Conservation (phyloP, 768 basidiomycete species). For the Lactarius quietus region DNA sequence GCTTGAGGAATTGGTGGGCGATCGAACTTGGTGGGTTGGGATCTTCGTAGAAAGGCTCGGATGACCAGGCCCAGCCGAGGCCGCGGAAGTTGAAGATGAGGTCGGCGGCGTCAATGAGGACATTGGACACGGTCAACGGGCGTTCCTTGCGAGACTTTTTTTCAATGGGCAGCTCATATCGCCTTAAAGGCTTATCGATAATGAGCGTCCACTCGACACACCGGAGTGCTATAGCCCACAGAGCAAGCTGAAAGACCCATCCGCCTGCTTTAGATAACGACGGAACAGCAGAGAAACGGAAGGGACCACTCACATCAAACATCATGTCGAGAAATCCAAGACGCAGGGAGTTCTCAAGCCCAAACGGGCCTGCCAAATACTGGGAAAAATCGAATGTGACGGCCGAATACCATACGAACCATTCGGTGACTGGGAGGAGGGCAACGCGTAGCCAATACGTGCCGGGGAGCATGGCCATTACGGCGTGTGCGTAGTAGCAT, state of each 20-base stretch:
- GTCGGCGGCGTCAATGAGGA: constrained; percentile 21
- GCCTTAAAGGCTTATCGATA: constrained; percentile 4
- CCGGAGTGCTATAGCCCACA: constrained; percentile 10
- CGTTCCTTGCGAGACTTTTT: constrained; percentile 1
- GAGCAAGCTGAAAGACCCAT: constrained; percentile 15
- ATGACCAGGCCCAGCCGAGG: constrained; percentile 26
- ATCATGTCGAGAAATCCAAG: constrained; percentile 13
- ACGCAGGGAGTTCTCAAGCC: constrained; percentile 4
- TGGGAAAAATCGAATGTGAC: constrained; percentile 13
- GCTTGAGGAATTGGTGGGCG: background rate
- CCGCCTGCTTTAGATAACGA: background rate
- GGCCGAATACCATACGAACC: constrained; percentile 10
- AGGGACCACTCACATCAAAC: constrained; percentile 14
- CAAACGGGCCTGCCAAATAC: constrained; percentile 3
- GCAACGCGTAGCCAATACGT: constrained; percentile 8
- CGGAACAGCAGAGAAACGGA: background rate
- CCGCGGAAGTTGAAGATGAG: constrained; percentile 25
- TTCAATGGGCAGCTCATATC: constrained; percentile 4
- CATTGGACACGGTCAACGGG: background rate
- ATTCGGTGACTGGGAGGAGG: constrained; percentile 22
- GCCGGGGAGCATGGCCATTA: constrained; percentile 20
- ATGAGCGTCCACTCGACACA: constrained; percentile 23
- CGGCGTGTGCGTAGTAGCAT: constrained; percentile 21
- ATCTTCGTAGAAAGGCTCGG: constrained; percentile 7
- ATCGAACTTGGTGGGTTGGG: background rate